Conservation (phyloP, 345 rosid genomes). For the Eucalyptus rudis region DNA sequence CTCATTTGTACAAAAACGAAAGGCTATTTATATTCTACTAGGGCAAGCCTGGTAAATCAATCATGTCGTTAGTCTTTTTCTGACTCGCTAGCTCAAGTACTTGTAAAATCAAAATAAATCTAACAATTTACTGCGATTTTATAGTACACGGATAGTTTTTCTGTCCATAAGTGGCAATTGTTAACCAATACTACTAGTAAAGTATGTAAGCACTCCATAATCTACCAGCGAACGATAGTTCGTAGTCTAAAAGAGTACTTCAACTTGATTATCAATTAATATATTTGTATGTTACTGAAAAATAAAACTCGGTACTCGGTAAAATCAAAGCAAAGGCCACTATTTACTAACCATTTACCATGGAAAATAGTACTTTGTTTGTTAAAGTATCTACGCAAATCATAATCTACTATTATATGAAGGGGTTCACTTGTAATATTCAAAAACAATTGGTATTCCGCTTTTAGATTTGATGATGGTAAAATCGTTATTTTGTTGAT, state of each 20-base stretch:
- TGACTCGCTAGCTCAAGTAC: background rate
- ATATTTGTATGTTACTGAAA: background rate
- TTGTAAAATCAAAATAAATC: background rate
- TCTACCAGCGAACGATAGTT: background rate
- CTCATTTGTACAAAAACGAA: background rate
- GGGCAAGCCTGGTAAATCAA: background rate
- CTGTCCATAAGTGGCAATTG: background rate
- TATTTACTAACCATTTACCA: background rate
- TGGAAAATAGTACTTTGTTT: background rate
- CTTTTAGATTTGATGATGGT: background rate
- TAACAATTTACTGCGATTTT: background rate
- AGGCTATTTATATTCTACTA: background rate
- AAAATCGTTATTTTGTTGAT: background rate
- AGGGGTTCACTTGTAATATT: background rate
- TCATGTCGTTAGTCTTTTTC: background rate
- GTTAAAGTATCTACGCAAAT: background rate
- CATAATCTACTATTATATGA: background rate
- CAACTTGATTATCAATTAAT: background rate
- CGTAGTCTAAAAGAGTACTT: background rate
- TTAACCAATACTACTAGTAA: background rate
- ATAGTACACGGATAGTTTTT: background rate
- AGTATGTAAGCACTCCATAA: background rate
- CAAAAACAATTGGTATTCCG: background rate
- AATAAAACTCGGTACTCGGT: background rate
- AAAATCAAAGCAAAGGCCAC: background rate